Conservation (phyloP, 2,329 filamentous ascomycete genomes). For the Xylaria sp. region DNA sequence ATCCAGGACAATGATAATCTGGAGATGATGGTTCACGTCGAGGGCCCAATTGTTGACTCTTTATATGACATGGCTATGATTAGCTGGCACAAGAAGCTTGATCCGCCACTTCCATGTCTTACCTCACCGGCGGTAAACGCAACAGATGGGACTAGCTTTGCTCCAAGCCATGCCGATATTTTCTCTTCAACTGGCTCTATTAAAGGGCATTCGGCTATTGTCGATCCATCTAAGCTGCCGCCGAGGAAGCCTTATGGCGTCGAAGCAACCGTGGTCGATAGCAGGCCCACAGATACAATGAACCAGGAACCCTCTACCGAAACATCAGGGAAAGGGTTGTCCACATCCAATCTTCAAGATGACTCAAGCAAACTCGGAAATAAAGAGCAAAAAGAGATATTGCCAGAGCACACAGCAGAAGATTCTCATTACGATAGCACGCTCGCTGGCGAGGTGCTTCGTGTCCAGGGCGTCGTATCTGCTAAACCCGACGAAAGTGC, state of each 20-base stretch:
- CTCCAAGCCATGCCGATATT: constrained; percentile 42
- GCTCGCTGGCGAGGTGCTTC: constrained; percentile 68
- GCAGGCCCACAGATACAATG: too few relatives aligned
- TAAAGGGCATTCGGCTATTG: constrained; percentile 45
- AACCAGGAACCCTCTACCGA: not conserved
- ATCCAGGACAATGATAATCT: constrained; percentile 82
- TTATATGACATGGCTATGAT: constrained; percentile 80
- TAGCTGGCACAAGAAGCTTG: constrained; percentile 73
- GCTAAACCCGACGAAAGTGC: constrained; percentile 62
- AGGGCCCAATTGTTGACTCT: constrained; percentile 80
- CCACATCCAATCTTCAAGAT: not conserved
- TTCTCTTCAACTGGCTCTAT: constrained; percentile 49
- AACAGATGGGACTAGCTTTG: constrained; percentile 44
- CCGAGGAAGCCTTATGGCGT: constrained; percentile 30
- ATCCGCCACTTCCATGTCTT: constrained; percentile 68
- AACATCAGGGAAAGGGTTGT: not conserved
- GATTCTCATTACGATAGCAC: constrained; percentile 73
- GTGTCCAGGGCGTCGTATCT: constrained; percentile 69
- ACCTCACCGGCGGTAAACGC: constrained; percentile 59
- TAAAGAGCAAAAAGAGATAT: not conserved
- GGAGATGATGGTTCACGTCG: constrained; percentile 82
- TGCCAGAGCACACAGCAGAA: constrained; percentile 65
- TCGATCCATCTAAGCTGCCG: constrained; percentile 46
- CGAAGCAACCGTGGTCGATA: not conserved
- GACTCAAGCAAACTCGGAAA: not conserved